A percentile compares a stretch with the other conserved stretches of the same genome.
Evolutionary conservation across 257 asterid species (phyloP).

Genomic region (Solanum chiquidenum): DNA sequence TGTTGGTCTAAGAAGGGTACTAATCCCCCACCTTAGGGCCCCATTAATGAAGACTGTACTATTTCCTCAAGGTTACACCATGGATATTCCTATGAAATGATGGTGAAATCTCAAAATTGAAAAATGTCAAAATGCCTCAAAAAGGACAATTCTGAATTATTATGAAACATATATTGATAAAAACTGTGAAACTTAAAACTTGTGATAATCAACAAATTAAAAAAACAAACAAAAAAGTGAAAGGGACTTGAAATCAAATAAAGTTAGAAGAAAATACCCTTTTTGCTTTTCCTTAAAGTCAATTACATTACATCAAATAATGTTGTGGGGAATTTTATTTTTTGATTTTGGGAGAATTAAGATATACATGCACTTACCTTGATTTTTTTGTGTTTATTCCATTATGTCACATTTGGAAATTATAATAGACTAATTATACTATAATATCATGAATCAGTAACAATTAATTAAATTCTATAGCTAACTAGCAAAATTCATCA

Average conservation of each 20-base stretch:
- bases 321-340: background rate
- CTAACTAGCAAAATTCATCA: background rate
- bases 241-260: background rate
- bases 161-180: background rate
- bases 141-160: background rate
- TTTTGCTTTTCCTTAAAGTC: background rate
- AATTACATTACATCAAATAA: background rate
- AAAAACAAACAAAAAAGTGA: background rate
- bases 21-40: conserved; percentile 10
- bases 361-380: background rate
- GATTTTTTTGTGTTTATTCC: background rate
- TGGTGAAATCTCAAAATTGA: conserved; percentile 10
- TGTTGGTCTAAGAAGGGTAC: background rate
- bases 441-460: background rate
- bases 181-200: background rate
- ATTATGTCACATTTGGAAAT: background rate
- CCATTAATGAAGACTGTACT: conserved; percentile 13
- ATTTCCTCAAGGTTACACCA: background rate
- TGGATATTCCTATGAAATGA: conserved; percentile 18
- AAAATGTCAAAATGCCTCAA: conserved; percentile 12
- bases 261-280: background rate
- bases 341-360: background rate
- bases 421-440: background rate
- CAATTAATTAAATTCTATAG: background rate
- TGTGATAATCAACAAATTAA: background rate